Base-by-base conservation (phyloP, 1,139 yeast species). In the Lodderomyces margitis region DNA sequence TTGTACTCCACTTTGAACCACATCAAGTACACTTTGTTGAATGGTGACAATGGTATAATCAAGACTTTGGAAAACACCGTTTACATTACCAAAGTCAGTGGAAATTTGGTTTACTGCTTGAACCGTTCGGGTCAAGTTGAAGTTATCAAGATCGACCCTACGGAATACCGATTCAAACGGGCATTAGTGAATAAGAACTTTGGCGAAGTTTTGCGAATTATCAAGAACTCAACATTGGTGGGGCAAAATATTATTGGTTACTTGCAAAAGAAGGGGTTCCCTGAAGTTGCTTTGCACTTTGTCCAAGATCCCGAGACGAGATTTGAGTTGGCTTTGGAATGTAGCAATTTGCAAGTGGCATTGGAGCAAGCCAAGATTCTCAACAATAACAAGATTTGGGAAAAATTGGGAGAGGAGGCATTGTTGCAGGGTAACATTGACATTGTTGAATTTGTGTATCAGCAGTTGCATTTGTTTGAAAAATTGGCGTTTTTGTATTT, bases 201-300 rank as follows among this genome's bases (percentile, higher is more conserved):
- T 68, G 81, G 81, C 50, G 98, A 94, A 66, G 98, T 94, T 19
- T 75, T 92, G 52, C 81, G 96, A 54, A 81, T 94, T 52, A 92
- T 94, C 62, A 83, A 81, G 57, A 82, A 78, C 47, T 91, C 98
- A 21, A 89, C 87, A 58, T 76, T 94, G 58, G 98, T 94, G 43
- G 99, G 99, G 50, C 97, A 94, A 68, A 89, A 91, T 62, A 92
- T 94, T 58, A 91, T 94, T 61, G 92, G 95, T 6, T 94, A 92
- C 63, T 75, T 94, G 57, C 96, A 94, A 62, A 85, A 91, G 72
- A 82, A 88, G 60, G 99, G 98, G 2, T 92, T 85, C 62, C 98
- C 98, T 14, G 96, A 87, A 62, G 75, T 79, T 50, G 98, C 99
- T 2, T 75, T 94, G 48, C 98, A 92, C 62, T 94, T 94, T 61